phyloP scores from a whole-genome alignment of 345 rosid species.

The Euphorbia pulcherrima region DNA sequence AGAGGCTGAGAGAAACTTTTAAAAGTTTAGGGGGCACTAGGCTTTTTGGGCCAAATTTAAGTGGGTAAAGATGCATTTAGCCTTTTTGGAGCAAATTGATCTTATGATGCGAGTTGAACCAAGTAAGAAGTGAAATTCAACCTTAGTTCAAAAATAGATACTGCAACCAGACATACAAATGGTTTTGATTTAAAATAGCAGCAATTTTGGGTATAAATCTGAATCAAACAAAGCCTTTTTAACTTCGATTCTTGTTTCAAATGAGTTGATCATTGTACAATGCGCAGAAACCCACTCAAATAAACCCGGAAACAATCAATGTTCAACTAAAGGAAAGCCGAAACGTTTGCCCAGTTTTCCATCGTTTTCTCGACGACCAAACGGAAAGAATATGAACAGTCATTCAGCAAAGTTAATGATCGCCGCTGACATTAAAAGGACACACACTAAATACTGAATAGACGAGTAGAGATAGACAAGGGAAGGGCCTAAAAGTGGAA shows the following conservation, averaged over 20 bases:
- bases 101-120: not conserved
- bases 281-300: not conserved
- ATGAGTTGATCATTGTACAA: not conserved
- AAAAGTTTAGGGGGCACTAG: no score
- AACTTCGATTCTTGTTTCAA: not conserved
- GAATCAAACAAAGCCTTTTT: not conserved
- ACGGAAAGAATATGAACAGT: not conserved
- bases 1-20: no score
- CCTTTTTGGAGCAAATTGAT: not conserved
- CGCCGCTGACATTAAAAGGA: no score
- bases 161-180: not conserved
- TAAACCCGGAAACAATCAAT: not conserved
- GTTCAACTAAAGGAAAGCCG: not conserved
- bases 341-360: not conserved
- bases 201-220: not conserved
- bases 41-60: no score
- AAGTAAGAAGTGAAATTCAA: not conserved
- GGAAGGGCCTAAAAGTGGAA: not conserved
- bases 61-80: no score
- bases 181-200: not conserved
- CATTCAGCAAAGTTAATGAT: not conserved
- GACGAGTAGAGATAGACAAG: not conserved
- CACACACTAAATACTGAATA: not conserved
- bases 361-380: not conserved
- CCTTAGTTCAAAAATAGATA: not conserved